Evolutionary conservation across 768 basidiomycete genomes (phyloP), one percentile per base, ranked within the genome.

Genomic region (Termitomyces sp.): DNA sequence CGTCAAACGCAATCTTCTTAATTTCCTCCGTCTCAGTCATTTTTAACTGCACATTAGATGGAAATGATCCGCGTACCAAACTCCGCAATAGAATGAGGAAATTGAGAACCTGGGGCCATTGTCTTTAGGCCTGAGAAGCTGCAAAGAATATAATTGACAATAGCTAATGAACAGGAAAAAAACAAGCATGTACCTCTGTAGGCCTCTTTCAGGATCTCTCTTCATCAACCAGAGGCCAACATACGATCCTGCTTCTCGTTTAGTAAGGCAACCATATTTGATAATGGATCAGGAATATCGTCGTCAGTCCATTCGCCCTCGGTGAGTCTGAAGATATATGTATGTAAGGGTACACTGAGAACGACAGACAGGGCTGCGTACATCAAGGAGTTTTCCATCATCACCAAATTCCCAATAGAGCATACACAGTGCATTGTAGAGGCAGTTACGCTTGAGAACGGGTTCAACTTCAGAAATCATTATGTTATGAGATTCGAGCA

Each of bases 161-260:
- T 52, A 33, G 53, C 46, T 7, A 33, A 20, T 44, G 49, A 54
- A 38, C 44, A 61, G 38, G 47, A 46, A 22, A 48, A 20, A 48
- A 6, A 16, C 24, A 42, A n/a, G 10, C 9, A 64, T 67, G 48
- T 60, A 90, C 92, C 75, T n/a, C n/a, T 85, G 84, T 26, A 97
- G 69, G 4, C 87, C 92, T 45, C 79, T 81, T 26, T 88, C 85
- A 0, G 83, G 74, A 69, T 91, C 85, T 38, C 80, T 79, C 62
- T 80, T 82, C 2, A 85, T 79, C 22, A 97, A 72, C 94, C 94
- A 96, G 8, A 91, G 71, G 3, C 83, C 53, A 93, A 65, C 3
- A 72, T 65, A 26, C 82, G 80, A 64, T 91, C 86, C 58, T 77
- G 81, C 58, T 80, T 81, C 46, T 81, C 78, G 6, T 70, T 74